These are phyloP conservation scores for Lichina pygmaea DNA, from an alignment of 495 filamentous ascomycete species.

Conservation along the genomic window DNA sequence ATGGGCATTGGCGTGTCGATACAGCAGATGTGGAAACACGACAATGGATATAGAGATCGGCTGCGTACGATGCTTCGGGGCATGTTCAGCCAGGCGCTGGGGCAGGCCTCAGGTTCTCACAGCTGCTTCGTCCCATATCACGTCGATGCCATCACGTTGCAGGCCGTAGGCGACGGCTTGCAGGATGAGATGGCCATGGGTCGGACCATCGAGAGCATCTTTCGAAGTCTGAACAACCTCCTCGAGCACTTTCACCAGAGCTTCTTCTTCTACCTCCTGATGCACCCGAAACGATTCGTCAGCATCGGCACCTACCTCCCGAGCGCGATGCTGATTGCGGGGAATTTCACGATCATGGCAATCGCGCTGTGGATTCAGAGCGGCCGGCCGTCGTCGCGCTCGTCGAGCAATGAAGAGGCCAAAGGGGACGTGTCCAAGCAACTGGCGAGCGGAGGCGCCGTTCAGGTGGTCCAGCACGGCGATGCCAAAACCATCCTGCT, in stretches of 20 bases:
- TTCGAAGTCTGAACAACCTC: constrained; percentile 81
- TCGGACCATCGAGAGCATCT: constrained; percentile 64
- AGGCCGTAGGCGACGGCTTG: constrained; percentile 72
- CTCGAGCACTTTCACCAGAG: constrained; percentile 94
- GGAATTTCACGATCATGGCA: constrained; percentile 84
- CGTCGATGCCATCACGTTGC: constrained; percentile 83
- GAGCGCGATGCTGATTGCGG: constrained; percentile 84
- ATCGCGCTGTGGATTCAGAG: constrained; percentile 80
- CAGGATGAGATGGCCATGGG: constrained; percentile 94
- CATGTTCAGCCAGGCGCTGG: constrained; percentile 76
- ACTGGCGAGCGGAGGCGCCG: constrained; percentile 6
- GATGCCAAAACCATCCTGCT: constrained; percentile 13
- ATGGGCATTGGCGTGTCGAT: constrained; percentile 66
- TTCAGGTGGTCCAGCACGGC: constrained; percentile 8
- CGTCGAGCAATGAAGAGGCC: not conserved
- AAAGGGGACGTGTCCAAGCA: constrained; percentile 6
- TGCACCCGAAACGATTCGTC: constrained; percentile 74
- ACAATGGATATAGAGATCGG: constrained; percentile 56
- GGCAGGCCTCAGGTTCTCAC: constrained; percentile 74
- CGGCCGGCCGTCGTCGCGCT: constrained; percentile 18
- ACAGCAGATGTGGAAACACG: constrained; percentile 69
- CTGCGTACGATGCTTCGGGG: constrained; percentile 76
- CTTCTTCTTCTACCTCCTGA: constrained; percentile 95
- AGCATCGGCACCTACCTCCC: constrained; percentile 95
- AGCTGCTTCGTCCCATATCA: constrained; percentile 95